A percentile compares a stretch with the other conserved stretches of the same genome.
These are phyloP conservation scores for Elongisporangium prolatum DNA, from an alignment of 352 stramenopile genomes.

Conservation along the genomic window DNA sequence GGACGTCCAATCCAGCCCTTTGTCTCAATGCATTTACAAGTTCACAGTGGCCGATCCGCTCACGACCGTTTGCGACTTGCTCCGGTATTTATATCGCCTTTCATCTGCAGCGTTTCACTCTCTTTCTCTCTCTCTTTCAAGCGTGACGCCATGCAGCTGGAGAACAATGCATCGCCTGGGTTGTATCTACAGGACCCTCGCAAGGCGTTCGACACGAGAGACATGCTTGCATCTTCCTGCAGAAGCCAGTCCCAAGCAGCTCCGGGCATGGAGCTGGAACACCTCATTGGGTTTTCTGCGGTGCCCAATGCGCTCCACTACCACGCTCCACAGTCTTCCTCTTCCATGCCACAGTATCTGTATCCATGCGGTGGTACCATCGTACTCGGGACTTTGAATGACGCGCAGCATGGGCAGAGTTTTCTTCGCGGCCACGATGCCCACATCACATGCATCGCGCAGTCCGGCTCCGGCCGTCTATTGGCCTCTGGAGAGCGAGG, in stretches of 20 bases:
- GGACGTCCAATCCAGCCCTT: background rate
- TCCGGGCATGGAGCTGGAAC: conserved; percentile 82
- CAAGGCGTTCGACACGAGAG: background rate
- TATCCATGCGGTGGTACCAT: conserved; percentile 87
- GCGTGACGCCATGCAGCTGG: background rate
- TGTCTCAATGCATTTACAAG: no score
- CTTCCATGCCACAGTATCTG: conserved; percentile 66
- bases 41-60: no score
- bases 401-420: conserved; percentile 67
- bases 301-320: conserved; percentile 83
- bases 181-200: background rate
- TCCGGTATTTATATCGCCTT: background rate
- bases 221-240: background rate
- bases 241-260: conserved; percentile 1
- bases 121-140: no score
- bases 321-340: conserved; percentile 19
- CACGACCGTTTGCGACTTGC: no score
- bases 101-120: background rate
- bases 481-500: conserved; percentile 85
- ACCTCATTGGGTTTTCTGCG: conserved; percentile 89
- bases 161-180: background rate
- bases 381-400: conserved; percentile 67
- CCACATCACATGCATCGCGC: conserved; percentile 71
- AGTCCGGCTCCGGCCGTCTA: conserved; percentile 70
- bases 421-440: conserved; percentile 85